Evolutionary conservation across 768 basidiomycete genomes (phyloP).

Genomic region (Lentinula edodes): DNA sequence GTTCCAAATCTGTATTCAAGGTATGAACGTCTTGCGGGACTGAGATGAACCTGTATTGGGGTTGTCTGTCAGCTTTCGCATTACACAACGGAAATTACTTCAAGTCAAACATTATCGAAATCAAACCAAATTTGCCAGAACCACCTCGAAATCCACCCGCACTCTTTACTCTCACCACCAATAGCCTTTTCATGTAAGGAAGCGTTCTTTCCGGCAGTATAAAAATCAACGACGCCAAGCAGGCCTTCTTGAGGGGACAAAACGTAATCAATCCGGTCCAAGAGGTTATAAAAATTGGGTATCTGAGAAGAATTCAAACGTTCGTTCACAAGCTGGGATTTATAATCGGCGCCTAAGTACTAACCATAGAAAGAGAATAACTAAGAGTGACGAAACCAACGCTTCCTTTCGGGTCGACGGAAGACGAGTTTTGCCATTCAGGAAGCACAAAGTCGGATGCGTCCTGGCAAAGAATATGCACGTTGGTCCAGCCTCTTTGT

Average conservation of each 20-base stretch:
- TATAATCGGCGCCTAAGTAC: constrained; percentile 4
- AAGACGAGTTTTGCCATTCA: constrained; percentile 39
- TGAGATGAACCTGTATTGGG: constrained; percentile 33
- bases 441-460: constrained; percentile 63
- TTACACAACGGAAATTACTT: constrained; percentile 15
- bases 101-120: constrained; percentile 36
- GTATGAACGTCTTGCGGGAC: constrained; percentile 60
- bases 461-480: constrained; percentile 68
- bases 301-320: constrained; percentile 30
- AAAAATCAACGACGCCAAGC: constrained; percentile 71
- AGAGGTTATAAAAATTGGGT: constrained; percentile 56
- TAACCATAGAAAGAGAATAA: constrained; percentile 54
- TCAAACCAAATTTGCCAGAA: constrained; percentile 78
- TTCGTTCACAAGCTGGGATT: constrained; percentile 1
- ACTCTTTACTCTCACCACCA: constrained; percentile 53
- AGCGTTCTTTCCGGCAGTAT: constrained; percentile 50
- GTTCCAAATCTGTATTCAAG: constrained; percentile 78
- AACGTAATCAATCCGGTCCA: constrained; percentile 64
- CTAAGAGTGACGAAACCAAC: constrained; percentile 50
- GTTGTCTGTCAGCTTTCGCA: not conserved
- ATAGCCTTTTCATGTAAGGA: constrained; percentile 57
- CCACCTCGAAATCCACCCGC: constrained; percentile 64
- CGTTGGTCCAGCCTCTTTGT: constrained; percentile 66
- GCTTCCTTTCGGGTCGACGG: constrained; percentile 45
- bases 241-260: constrained; percentile 56